phyloP scores from a whole-genome alignment of 2,329 filamentous ascomycete species.

The Macrophomina phaseolina region DNA sequence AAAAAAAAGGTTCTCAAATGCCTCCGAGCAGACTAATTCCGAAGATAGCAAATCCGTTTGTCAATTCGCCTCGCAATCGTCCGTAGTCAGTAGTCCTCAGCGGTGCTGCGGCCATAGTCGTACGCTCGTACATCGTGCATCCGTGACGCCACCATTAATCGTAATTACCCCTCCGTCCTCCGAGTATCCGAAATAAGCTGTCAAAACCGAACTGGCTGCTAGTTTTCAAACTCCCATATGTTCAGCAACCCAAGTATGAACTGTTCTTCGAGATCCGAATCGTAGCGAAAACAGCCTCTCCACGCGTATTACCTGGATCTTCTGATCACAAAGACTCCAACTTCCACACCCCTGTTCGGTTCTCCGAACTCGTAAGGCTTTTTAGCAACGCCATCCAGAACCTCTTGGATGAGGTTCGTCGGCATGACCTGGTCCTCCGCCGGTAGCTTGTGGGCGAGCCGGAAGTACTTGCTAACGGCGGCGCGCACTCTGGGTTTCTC shows the following conservation, averaged over 20 bases:
- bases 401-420: constrained; percentile 62
- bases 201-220: background rate
- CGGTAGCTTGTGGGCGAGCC: constrained; percentile 50
- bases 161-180: background rate
- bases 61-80: background rate
- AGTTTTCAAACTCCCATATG: background rate
- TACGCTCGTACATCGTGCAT: constrained; percentile 2
- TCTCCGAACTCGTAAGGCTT: constrained; percentile 54
- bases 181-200: background rate
- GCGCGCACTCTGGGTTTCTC: constrained; percentile 65
- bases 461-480: constrained; percentile 52
- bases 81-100: background rate
- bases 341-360: constrained; percentile 53
- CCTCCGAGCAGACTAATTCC: background rate
- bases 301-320: constrained; percentile 14
- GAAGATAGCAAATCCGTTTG: background rate
- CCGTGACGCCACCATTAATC: constrained; percentile 9
- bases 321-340: constrained; percentile 55
- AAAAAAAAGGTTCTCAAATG: background rate
- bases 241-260: background rate
- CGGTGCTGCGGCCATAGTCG: background rate
- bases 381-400: constrained; percentile 63
- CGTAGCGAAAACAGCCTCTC: background rate
- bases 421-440: constrained; percentile 56
- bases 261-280: background rate